Percentiles rank a stretch among this genome's conserved stretches.
phyloP scores from a whole-genome alignment of 2,329 filamentous ascomycete genomes.

The Salinomyces thailandicus region DNA sequence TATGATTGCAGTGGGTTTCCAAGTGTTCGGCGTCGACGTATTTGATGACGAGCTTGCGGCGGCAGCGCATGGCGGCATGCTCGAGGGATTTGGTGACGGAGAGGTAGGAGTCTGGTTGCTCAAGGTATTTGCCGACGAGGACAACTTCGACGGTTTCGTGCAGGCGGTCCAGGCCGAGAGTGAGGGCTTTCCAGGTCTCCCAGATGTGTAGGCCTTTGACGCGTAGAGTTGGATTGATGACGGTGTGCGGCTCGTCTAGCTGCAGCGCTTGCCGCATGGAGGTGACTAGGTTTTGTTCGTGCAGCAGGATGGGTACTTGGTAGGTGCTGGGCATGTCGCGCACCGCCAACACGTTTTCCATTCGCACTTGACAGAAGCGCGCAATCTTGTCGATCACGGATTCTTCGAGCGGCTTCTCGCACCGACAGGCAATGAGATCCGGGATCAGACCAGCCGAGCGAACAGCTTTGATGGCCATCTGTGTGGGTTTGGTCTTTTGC shows the following conservation, averaged over 20 bases:
- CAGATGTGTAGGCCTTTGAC: slow-evolving; percentile 60
- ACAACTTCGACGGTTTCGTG: slow-evolving; percentile 66
- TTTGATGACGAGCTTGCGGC: slow-evolving; percentile 64
- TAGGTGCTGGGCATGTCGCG: slow-evolving; percentile 85
- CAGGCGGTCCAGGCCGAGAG: slow-evolving; percentile 55
- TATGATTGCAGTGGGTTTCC: slow-evolving; percentile 53
- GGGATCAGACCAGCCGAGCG: slow-evolving; percentile 62
- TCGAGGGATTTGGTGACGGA: slow-evolving; percentile 78
- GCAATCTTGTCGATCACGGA: slow-evolving; percentile 79
- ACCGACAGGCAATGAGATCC: slow-evolving; percentile 78
- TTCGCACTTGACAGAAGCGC: slow-evolving; percentile 75
- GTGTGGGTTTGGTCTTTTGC: slow-evolving; percentile 96
- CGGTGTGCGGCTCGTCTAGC: slow-evolving; percentile 41
- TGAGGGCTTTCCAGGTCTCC: slow-evolving; percentile 65
- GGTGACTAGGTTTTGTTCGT: slow-evolving; percentile 64
- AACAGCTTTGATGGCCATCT: slow-evolving; percentile 75
- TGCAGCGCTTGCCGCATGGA: slow-evolving; percentile 56
- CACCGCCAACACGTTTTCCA: slow-evolving; percentile 75
- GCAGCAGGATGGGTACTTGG: slow-evolving; percentile 85
- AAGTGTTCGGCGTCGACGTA: slow-evolving; percentile 82
- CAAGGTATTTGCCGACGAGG: slow-evolving; percentile 85
- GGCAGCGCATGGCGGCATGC: slow-evolving; percentile 80
- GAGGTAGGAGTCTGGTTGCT: slow-evolving; percentile 76
- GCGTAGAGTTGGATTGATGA: slow-evolving; percentile 43
- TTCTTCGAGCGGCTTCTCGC: slow-evolving; percentile 63